phyloP scores from a whole-genome alignment of 2,329 filamentous ascomycete species.

The Pestalotiopsis sp. region DNA sequence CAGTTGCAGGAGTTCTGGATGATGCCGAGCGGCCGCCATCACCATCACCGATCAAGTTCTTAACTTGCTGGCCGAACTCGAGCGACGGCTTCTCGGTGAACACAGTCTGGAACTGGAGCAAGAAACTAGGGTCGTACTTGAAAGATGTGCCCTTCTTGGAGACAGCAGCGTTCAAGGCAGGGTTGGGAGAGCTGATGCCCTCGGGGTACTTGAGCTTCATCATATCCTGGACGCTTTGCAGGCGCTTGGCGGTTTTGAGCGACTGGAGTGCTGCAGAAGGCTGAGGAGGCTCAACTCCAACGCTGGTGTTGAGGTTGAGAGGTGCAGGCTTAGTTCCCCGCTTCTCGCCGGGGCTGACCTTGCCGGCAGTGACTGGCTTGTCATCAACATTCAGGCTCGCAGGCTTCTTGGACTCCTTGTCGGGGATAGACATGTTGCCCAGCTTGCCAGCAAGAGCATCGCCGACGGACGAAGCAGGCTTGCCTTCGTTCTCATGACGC shows the following conservation, averaged over 20 bases:
- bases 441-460: conserved; percentile 50
- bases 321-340: conserved; percentile 74
- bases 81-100: conserved; percentile 96
- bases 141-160: conserved; percentile 79
- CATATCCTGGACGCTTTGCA: conserved; percentile 49
- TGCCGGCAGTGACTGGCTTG: conserved; percentile 52
- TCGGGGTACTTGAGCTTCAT: conserved; percentile 35
- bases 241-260: conserved; percentile 81
- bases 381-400: conserved; percentile 49
- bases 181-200: conserved; percentile 84
- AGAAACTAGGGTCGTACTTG: conserved; percentile 93
- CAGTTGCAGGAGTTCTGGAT: conserved; percentile 57
- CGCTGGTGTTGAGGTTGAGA: conserved; percentile 84
- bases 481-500: conserved; percentile 50
- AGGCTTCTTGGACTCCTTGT: conserved; percentile 46
- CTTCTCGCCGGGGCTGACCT: conserved; percentile 61
- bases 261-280: conserved; percentile 93
- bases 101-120: conserved; percentile 93
- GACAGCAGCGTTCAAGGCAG: conserved; percentile 80
- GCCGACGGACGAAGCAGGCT: conserved; percentile 46
- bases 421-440: conserved; percentile 17
- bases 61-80: conserved; percentile 91
- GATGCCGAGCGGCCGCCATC: conserved; percentile 64
- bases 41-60: conserved; percentile 78
- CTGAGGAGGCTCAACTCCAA: conserved; percentile 79